Evolutionary conservation across 306 rosid species (phyloP).

Genomic region (Dryas drummondii): DNA sequence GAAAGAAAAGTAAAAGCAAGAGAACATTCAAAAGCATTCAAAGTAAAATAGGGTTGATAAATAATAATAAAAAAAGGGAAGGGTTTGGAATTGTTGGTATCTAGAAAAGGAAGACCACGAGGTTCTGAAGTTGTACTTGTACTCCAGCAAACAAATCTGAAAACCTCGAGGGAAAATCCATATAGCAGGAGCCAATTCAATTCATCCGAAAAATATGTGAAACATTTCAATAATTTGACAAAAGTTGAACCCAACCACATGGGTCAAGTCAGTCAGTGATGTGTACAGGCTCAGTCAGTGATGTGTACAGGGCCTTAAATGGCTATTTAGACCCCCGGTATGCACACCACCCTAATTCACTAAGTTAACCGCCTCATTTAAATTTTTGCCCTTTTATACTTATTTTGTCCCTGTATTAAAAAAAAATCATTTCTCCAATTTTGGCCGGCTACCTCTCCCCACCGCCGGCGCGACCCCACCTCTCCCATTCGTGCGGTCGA

Average conservation of each 20-base stretch:
- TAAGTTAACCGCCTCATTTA: too few species aligned
- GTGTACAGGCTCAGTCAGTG: background rate
- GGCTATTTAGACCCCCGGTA: too few species aligned
- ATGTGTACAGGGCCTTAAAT: too few species aligned
- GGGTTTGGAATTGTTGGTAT: background rate
- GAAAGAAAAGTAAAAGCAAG: background rate
- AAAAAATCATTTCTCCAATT: too few species aligned
- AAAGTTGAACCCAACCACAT: background rate
- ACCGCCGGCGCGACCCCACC: too few species aligned
- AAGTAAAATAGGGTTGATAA: background rate
- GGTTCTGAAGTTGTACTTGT: background rate
- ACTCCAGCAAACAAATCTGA: background rate
- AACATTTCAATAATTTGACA: background rate
- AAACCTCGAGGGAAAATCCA: background rate
- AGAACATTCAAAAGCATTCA: slow-evolving; percentile 11
- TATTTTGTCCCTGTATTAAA: too few species aligned
- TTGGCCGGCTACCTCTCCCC: too few species aligned
- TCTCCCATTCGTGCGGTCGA: too few species aligned
- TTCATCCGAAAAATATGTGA: background rate
- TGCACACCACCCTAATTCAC: too few species aligned
- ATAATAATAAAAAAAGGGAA: background rate
- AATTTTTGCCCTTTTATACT: too few species aligned
- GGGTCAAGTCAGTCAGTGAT: background rate
- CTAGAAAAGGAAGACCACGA: slow-evolving; percentile 8
- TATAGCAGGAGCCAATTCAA: too few species aligned